A percentile compares a stretch with the other conserved stretches of the same genome.
Evolutionary conservation across 176 grass and related monocot species (phyloP).

Genomic region (Eleusine indica): DNA sequence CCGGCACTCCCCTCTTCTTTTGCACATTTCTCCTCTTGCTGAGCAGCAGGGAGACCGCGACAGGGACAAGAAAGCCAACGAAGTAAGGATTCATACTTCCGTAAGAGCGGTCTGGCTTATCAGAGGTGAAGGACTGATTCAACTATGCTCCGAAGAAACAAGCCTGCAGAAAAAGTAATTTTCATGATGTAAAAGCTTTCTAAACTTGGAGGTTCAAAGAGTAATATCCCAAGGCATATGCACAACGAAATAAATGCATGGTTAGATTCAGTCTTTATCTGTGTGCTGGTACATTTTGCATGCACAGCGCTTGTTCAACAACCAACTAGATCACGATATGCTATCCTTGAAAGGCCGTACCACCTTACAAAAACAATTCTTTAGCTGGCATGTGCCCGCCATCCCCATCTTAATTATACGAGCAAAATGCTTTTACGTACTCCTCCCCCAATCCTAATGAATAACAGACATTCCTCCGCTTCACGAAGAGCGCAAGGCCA

Average conservation of each 20-base stretch:
- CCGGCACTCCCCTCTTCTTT: constrained; percentile 71
- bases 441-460: background rate
- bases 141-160: constrained; percentile 9
- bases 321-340: background rate
- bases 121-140: background rate
- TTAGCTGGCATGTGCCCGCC: background rate
- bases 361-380: background rate
- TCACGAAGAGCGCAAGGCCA: no score
- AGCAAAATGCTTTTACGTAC: background rate
- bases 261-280: background rate
- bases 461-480: background rate
- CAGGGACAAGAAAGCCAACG: constrained; percentile 60
- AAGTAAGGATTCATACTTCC: constrained; percentile 85
- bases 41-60: constrained; percentile 64
- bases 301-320: background rate
- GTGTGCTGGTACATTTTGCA: background rate
- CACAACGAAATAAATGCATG: background rate
- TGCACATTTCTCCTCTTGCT: constrained; percentile 48
- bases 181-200: background rate
- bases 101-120: background rate
- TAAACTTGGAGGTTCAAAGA: background rate
- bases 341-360: background rate
- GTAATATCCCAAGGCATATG: background rate
- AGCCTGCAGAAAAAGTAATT: constrained; percentile 31
- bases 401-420: background rate